Percentiles rank a stretch among this genome's conserved stretches.
Conservation (phyloP, 495 filamentous ascomycete species). For the Xylaria flabelliformis region DNA sequence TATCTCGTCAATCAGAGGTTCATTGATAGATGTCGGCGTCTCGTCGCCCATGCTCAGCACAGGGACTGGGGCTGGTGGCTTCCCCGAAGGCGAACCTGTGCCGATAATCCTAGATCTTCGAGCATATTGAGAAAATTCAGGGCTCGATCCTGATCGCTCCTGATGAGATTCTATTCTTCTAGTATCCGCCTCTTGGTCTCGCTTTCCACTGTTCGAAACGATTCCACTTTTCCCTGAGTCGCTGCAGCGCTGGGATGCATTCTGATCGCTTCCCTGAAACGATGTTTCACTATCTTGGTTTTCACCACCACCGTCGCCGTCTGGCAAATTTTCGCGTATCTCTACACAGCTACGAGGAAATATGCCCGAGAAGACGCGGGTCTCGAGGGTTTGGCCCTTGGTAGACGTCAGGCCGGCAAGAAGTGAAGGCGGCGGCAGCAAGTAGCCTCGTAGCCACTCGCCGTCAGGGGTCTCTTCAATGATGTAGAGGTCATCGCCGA, state of each 20-base stretch:
- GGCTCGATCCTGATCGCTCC: neutral
- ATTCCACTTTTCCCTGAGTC: conserved; percentile 57
- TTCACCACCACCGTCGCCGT: conserved; percentile 59
- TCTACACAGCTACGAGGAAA: conserved; percentile 94
- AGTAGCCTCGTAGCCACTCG: conserved; percentile 93
- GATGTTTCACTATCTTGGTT: conserved; percentile 45
- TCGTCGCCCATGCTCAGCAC: conserved; percentile 98
- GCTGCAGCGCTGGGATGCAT: conserved; percentile 41
- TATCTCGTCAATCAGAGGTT: conserved; percentile 96
- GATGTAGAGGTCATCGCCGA: conserved; percentile 97
- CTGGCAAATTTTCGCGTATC: conserved; percentile 73
- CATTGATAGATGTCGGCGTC: conserved; percentile 82
- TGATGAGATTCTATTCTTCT: neutral
- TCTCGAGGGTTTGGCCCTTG: conserved; percentile 92
- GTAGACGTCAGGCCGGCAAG: conserved; percentile 89
- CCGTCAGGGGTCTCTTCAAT: conserved; percentile 90
- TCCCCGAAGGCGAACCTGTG: conserved; percentile 53
- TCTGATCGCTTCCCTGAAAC: conserved; percentile 34
- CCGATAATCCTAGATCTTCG: conserved; percentile 4
- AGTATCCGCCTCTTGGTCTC: conserved; percentile 29
- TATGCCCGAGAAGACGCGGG: conserved; percentile 94
- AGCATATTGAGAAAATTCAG: neutral
- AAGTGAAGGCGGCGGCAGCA: conserved; percentile 91
- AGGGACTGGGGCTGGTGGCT: conserved; percentile 90
- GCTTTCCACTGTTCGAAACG: conserved; percentile 43